These are phyloP conservation scores for Mallotus japonicus DNA, from an alignment of 441 rosid genomes.

Conservation along the genomic window DNA sequence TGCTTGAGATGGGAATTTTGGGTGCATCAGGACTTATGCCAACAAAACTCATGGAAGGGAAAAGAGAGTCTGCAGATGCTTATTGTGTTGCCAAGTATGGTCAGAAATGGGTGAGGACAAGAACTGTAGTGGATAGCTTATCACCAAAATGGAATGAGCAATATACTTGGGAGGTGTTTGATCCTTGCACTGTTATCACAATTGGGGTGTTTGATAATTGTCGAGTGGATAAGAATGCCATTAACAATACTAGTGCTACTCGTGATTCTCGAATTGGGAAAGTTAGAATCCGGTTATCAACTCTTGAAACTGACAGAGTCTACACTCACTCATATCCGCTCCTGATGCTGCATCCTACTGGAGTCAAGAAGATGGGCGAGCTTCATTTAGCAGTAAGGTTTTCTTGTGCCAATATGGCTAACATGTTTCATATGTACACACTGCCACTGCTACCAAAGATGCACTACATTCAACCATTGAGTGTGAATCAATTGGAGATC, in stretches of 20 bases:
- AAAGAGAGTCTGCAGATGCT: constrained; percentile 43
- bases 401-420: constrained; percentile 29
- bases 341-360: constrained; percentile 29
- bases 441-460: constrained; percentile 30
- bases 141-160: constrained; percentile 58
- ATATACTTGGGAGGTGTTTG: constrained; percentile 66
- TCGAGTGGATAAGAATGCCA: constrained; percentile 32
- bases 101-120: constrained; percentile 48
- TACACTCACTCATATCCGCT: constrained; percentile 55
- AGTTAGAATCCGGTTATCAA: constrained; percentile 49
- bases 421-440: constrained; percentile 32
- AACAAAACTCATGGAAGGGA: constrained; percentile 42
- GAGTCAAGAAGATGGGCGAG: constrained; percentile 35
- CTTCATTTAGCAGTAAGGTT: constrained; percentile 35
- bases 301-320: constrained; percentile 44
- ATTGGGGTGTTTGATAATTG: constrained; percentile 53
- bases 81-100: constrained; percentile 58
- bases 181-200: constrained; percentile 50
- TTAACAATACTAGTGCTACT: constrained; percentile 7
- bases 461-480: constrained; percentile 33
- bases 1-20: constrained; percentile 51
- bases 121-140: constrained; percentile 43
- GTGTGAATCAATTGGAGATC: constrained; percentile 30
- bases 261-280: constrained; percentile 48
- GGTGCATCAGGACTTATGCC: constrained; percentile 45